Evolutionary conservation across 1,139 yeast genomes (phyloP).

Genomic region (Scheffersomyces parashehatae): DNA sequence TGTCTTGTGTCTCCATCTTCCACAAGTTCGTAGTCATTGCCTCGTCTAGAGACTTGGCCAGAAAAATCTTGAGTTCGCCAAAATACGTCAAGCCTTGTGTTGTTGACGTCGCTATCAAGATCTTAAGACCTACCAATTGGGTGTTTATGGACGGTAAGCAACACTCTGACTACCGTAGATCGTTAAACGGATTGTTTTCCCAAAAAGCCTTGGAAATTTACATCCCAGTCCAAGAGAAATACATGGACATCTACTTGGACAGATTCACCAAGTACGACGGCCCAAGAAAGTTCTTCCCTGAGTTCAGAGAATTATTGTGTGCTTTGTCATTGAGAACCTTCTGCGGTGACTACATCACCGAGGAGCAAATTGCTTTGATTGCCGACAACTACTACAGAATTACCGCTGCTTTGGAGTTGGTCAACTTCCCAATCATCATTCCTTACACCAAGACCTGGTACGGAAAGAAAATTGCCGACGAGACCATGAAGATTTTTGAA

Average conservation of each 20-base stretch:
- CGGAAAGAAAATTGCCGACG: slow-evolving; percentile 90
- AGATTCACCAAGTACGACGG: slow-evolving; percentile 60
- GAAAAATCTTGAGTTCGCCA: slow-evolving; percentile 86
- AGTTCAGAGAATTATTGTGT: slow-evolving; percentile 93
- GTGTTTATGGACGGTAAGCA: slow-evolving; percentile 95
- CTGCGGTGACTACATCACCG: slow-evolving; percentile 93
- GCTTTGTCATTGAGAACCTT: slow-evolving; percentile 90
- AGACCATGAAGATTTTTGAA: slow-evolving; percentile 89
- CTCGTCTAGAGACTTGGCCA: slow-evolving; percentile 82
- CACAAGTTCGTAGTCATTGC: slow-evolving; percentile 98
- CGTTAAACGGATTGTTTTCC: slow-evolving; percentile 87
- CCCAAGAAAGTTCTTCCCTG: slow-evolving; percentile 81
- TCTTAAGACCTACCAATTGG: slow-evolving; percentile 94
- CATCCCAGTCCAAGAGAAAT: slow-evolving; percentile 78
- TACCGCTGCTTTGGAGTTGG: slow-evolving; percentile 94
- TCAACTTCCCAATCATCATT: slow-evolving; percentile 92
- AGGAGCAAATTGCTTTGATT: slow-evolving; percentile 79
- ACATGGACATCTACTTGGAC: slow-evolving; percentile 79
- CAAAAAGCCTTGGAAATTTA: slow-evolving; percentile 79
- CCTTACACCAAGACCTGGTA: slow-evolving; percentile 98
- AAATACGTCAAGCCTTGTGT: slow-evolving; percentile 93
- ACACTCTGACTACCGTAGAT: slow-evolving; percentile 88
- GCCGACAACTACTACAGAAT: slow-evolving; percentile 90
- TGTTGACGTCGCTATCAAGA: slow-evolving; percentile 93
- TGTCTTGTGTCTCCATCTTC: slow-evolving; percentile 94